Conservation (phyloP, 1,284 basidiomycete species). For the Taiwanofungus camphoratus region DNA sequence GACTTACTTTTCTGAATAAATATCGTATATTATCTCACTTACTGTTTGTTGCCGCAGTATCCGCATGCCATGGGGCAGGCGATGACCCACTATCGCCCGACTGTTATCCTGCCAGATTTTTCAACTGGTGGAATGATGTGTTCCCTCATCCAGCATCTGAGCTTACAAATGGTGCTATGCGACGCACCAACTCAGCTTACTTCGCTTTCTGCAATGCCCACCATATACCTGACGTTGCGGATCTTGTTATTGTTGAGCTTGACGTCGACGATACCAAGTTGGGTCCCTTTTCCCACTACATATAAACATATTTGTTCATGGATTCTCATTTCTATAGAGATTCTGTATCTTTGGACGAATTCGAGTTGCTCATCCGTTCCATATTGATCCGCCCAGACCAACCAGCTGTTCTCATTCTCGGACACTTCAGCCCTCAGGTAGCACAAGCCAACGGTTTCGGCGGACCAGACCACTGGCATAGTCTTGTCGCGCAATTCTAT, state of each 20-base stretch:
- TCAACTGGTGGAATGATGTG: constrained; percentile 91
- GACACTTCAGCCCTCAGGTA: constrained; percentile 85
- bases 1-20: no score
- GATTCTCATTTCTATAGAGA: constrained; percentile 48
- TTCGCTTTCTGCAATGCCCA: constrained; percentile 89
- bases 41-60: constrained; percentile 50
- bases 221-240: constrained; percentile 87
- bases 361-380: constrained; percentile 87
- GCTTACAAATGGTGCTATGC: constrained; percentile 91
- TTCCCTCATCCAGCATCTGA: constrained; percentile 94
- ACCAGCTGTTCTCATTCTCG: constrained; percentile 86
- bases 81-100: constrained; percentile 81
- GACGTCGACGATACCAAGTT: constrained; percentile 85
- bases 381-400: constrained; percentile 82
- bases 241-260: constrained; percentile 90
- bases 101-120: constrained; percentile 89
- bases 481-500: constrained; percentile 89
- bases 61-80: constrained; percentile 90
- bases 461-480: constrained; percentile 86
- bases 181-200: constrained; percentile 84
- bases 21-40: no score
- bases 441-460: constrained; percentile 76
- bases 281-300: constrained; percentile 28
- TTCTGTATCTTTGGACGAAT: constrained; percentile 69
- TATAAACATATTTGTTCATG: no score